Base-by-base conservation (phyloP, 148 eudicot species). In the Linanthus parryae region DNA sequence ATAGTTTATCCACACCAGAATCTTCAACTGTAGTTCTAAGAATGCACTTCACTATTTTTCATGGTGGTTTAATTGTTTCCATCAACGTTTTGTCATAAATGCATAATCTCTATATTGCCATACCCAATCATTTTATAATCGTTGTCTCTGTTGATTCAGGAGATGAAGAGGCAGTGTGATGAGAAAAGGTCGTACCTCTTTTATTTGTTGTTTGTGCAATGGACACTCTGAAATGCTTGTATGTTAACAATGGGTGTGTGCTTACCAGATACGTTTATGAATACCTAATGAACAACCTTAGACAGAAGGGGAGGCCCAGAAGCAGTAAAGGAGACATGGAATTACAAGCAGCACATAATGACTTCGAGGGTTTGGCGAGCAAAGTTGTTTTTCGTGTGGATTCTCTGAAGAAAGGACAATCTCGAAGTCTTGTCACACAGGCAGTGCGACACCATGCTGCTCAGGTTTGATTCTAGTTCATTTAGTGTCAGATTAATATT, bases 361-460 rank as follows among this genome's bases (percentile, higher is more conserved):
- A 87, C 17, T 92, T 67, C 62, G 96, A 92, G 55, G 85, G 81
- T 58, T 96, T 82, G 43, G 94, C 94, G 22, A 77, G 88, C 20
- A 59, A 83, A 31, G 79, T 87, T 68, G 78, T 87, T 31, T 87
- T 92, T 47, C 96, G 99, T 37, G 65, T 92, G 66, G 87, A 87
- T 52, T 92, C 99, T 48, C 70, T 92, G 23, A 87, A 82, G 70
- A 81, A 80, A 76, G 96, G 96, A 24, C 99, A 87, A 72, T 84
- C 94, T 44, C 76, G 91, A 62, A 87, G 94, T 64, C 94, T 92
- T 70, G 76, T 92, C 44, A 92, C 99, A 13, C 99, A 92, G 81
- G 94, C 96, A 58, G 82, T 88, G 56, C 78, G 99, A 26, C 99
- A 92, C 59, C 96, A 92, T 80, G 83, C 94, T 71, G 89, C 96